Evolutionary conservation across 768 basidiomycete genomes (phyloP).

Genomic region (Leucocoprinus sp.): DNA sequence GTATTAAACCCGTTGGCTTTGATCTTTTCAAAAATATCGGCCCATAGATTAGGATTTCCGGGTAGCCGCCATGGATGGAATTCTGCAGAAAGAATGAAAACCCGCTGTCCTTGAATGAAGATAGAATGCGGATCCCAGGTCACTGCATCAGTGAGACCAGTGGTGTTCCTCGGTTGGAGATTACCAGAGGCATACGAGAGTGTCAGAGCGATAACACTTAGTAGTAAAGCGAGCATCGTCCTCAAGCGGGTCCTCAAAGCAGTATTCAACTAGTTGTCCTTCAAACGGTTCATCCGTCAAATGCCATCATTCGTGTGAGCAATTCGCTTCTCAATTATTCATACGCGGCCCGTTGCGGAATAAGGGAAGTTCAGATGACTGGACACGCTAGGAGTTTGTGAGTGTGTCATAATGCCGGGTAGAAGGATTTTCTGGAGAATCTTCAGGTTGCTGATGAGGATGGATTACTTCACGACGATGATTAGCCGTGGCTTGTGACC

Average conservation of each 20-base stretch:
- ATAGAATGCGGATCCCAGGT: constrained; percentile 57
- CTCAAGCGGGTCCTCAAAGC: too few species aligned
- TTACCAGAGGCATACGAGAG: neutral
- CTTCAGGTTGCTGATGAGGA: too few species aligned
- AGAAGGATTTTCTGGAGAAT: neutral
- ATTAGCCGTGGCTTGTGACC: constrained; percentile 1
- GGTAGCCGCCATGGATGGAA: constrained; percentile 54
- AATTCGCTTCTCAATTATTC: neutral
- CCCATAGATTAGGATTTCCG: constrained; percentile 43
- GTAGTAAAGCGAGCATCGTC: constrained; percentile 1
- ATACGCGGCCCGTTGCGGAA: constrained; percentile 4
- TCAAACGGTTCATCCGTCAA: too few species aligned
- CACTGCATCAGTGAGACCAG: constrained; percentile 38
- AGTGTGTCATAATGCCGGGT: neutral
- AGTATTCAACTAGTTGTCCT: too few species aligned
- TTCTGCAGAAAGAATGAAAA: constrained; percentile 55
- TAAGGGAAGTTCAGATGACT: constrained; percentile 8
- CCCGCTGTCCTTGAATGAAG: constrained; percentile 46
- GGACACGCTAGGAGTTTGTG: neutral
- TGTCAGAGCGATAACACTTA: neutral
- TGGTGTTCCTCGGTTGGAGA: constrained; percentile 20
- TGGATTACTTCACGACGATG: constrained; percentile 2
- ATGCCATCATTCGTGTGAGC: neutral
- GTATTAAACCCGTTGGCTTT: constrained; percentile 56
- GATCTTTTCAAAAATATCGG: constrained; percentile 55